These are phyloP conservation scores for Rhazya stricta DNA, from an alignment of 257 asterid species.

Conservation along the genomic window DNA sequence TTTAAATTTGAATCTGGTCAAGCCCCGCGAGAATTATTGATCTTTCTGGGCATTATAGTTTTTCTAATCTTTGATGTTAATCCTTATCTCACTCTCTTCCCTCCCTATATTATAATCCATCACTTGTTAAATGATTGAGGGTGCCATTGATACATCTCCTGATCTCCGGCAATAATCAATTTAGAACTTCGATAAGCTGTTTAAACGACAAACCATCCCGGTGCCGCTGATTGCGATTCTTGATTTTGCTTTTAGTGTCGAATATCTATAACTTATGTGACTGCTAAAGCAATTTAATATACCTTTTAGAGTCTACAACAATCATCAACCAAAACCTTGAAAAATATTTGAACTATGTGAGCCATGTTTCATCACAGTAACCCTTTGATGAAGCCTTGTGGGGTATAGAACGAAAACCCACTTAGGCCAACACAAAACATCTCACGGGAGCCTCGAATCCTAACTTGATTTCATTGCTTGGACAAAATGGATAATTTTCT, in stretches of 20 bases:
- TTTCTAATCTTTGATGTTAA: conserved; percentile 22
- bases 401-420: conserved; percentile 25
- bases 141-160: conserved; percentile 16
- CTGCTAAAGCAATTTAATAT: background rate
- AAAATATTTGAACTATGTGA: conserved; percentile 11
- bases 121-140: conserved; percentile 27
- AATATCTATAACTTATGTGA: background rate
- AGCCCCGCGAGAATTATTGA: conserved; percentile 2
- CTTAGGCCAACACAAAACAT: conserved; percentile 18
- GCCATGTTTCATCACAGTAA: conserved; percentile 19
- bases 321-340: background rate
- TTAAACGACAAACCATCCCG: background rate
- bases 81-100: conserved; percentile 18
- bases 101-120: conserved; percentile 16
- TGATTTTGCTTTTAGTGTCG: background rate
- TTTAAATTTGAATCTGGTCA: conserved; percentile 1
- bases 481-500: conserved; percentile 26
- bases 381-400: conserved; percentile 24
- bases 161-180: conserved; percentile 29
- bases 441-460: conserved; percentile 17
- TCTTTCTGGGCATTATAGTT: conserved; percentile 5
- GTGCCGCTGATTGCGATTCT: conserved; percentile 11
- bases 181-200: conserved; percentile 16
- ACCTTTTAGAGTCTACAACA: background rate
- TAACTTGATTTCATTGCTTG: conserved; percentile 20